phyloP scores from a whole-genome alignment of 2,329 filamentous ascomycete species.

The Cytospora leucostoma region DNA sequence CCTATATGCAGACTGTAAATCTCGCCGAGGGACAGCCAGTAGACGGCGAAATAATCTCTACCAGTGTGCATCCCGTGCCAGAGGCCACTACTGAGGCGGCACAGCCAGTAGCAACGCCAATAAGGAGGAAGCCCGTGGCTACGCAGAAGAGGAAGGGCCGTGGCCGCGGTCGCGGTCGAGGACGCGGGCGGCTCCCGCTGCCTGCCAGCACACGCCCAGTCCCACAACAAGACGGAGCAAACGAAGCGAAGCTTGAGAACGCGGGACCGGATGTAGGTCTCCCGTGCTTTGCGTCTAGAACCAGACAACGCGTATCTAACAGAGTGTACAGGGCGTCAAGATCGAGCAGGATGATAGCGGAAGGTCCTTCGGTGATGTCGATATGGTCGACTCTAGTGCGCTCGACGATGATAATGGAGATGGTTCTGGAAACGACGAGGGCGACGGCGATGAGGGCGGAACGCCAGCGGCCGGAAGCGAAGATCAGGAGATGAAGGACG shows the following conservation, averaged over 20 bases:
- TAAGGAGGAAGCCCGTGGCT: constrained; percentile 67
- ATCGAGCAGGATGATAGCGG: constrained; percentile 47
- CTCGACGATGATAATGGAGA: constrained; percentile 51
- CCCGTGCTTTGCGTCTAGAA: not conserved
- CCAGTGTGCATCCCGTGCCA: constrained; percentile 56
- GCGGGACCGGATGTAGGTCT: constrained; percentile 43
- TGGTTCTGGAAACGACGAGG: constrained; percentile 51
- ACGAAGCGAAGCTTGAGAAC: constrained; percentile 42
- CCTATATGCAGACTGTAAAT: constrained; percentile 81
- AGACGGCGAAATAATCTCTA: constrained; percentile 77
- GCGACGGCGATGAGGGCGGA: constrained; percentile 48
- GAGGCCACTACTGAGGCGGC: constrained; percentile 57
- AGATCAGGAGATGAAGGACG: constrained; percentile 34
- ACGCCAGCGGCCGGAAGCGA: constrained; percentile 31
- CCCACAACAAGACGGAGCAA: constrained; percentile 42
- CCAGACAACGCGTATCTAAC: constrained; percentile 27
- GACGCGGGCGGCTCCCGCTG: constrained; percentile 62
- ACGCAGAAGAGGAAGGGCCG: constrained; percentile 71
- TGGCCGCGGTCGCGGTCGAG: constrained; percentile 70
- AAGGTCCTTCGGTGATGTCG: constrained; percentile 48
- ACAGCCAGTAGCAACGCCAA: constrained; percentile 44
- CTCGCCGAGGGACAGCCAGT: constrained; percentile 77
- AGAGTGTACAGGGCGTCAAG: constrained; percentile 40
- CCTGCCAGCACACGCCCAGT: constrained; percentile 36
- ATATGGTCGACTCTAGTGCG: constrained; percentile 55